A percentile compares a stretch with the other conserved stretches of the same genome.
Conservation (phyloP, 2,329 filamentous ascomycete species). For the Seiridium cupressi region DNA sequence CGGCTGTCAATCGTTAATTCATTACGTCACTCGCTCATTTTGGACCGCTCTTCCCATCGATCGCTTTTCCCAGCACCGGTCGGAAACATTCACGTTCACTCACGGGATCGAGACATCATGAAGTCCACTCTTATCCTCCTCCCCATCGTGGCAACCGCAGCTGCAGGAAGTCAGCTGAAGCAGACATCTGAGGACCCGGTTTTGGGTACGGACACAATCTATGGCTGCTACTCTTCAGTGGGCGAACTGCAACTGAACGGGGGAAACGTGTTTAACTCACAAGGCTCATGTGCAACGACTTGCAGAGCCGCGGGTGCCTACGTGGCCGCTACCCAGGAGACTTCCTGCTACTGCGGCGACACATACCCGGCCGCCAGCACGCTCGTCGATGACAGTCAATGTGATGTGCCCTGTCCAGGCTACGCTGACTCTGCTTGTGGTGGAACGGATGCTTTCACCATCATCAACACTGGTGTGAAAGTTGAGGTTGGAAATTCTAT, state of each 20-base stretch:
- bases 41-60: not conserved
- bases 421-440: constrained; percentile 46
- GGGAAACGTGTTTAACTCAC: not conserved
- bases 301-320: not conserved
- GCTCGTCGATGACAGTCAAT: constrained; percentile 47
- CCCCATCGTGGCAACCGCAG: not conserved
- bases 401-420: constrained; percentile 52
- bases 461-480: constrained; percentile 16
- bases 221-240: constrained; percentile 10
- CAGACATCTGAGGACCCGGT: not conserved
- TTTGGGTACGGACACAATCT: constrained; percentile 4
- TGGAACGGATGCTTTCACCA: constrained; percentile 36
- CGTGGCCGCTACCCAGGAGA: constrained; percentile 6
- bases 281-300: not conserved
- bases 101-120: not conserved
- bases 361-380: constrained; percentile 45
- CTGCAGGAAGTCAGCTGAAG: not conserved
- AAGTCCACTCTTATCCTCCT: constrained; percentile 3
- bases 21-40: not conserved
- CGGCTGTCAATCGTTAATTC: not conserved
- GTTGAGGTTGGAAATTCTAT: not conserved
- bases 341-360: constrained; percentile 58
- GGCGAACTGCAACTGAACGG: not conserved
- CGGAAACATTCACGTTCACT: not conserved
- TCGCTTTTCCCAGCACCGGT: not conserved